Conservation (phyloP, 208 protist genomes). For the Crithidia fasciculata region DNA sequence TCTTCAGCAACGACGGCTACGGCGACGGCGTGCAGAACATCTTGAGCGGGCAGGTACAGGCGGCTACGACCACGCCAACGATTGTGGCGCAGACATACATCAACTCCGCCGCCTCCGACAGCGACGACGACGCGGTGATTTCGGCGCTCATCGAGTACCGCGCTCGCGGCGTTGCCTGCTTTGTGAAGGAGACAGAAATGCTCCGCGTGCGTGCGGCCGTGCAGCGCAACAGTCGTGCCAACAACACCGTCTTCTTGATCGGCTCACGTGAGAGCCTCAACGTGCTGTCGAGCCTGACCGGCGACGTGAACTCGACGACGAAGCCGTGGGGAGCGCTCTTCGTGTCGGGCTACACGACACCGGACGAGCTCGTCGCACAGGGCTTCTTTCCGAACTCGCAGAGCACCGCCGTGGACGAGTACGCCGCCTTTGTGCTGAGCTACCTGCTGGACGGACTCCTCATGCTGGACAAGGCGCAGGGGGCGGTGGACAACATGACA, state of each 20-base stretch:
- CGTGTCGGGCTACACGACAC: conserved; percentile 64
- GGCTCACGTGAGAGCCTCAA: conserved; percentile 72
- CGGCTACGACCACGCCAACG: conserved; percentile 54
- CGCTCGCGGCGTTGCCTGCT: conserved; percentile 65
- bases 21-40: conserved; percentile 55
- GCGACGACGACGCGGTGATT: conserved; percentile 70
- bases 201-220: conserved; percentile 53
- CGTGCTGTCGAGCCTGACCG: conserved; percentile 44
- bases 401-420: conserved; percentile 54
- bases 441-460: conserved; percentile 82
- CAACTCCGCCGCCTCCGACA: conserved; percentile 40
- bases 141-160: conserved; percentile 44
- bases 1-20: conserved; percentile 72
- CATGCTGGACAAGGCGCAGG: conserved; percentile 47
- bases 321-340: conserved; percentile 74
- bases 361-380: conserved; percentile 38
- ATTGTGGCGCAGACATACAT: conserved; percentile 77
- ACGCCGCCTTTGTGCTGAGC: conserved; percentile 79
- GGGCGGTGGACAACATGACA: conserved; percentile 35
- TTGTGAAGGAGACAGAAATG: conserved; percentile 60
- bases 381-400: conserved; percentile 44
- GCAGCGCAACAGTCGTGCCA: conserved; percentile 34
- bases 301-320: conserved; percentile 28
- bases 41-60: conserved; percentile 48
- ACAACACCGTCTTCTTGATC: conserved; percentile 63